phyloP scores from a whole-genome alignment of 1,284 basidiomycete genomes.

The Pholiota adiposa region DNA sequence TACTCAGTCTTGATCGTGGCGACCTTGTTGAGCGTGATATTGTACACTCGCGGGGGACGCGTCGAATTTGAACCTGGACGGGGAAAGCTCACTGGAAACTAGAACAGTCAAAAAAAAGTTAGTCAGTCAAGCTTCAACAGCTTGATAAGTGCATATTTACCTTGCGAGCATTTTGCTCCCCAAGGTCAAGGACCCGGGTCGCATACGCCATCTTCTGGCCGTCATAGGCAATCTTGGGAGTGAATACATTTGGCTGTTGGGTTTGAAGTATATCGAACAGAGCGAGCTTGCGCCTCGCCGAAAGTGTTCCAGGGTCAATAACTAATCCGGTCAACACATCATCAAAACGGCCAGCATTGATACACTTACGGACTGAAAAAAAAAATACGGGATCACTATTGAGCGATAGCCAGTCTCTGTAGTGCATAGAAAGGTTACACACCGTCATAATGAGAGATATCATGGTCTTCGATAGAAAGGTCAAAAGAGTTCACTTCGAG shows the following conservation, averaged over 20 bases:
- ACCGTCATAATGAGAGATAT: constrained; percentile 79
- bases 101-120: not conserved
- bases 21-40: constrained; percentile 63
- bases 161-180: constrained; percentile 46
- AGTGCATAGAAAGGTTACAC: constrained; percentile 9
- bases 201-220: constrained; percentile 76
- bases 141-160: constrained; percentile 31
- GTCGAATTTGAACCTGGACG: constrained; percentile 35
- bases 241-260: constrained; percentile 58
- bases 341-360: not conserved
- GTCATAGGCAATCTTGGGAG: constrained; percentile 68
- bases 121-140: not conserved
- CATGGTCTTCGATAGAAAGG: constrained; percentile 52
- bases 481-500: constrained; percentile 67
- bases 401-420: too few species aligned
- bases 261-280: constrained; percentile 58
- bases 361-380: constrained; percentile 12
- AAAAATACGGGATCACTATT: too few species aligned
- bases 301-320: constrained; percentile 59
- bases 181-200: constrained; percentile 53
- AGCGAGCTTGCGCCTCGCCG: constrained; percentile 62
- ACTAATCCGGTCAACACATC: constrained; percentile 34
- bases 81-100: constrained; percentile 59
- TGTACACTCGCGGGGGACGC: constrained; percentile 62
- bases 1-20: constrained; percentile 69